These are phyloP conservation scores for Sporothrix brunneoviolacea DNA, from an alignment of 2,329 filamentous ascomycete genomes.

Conservation along the genomic window DNA sequence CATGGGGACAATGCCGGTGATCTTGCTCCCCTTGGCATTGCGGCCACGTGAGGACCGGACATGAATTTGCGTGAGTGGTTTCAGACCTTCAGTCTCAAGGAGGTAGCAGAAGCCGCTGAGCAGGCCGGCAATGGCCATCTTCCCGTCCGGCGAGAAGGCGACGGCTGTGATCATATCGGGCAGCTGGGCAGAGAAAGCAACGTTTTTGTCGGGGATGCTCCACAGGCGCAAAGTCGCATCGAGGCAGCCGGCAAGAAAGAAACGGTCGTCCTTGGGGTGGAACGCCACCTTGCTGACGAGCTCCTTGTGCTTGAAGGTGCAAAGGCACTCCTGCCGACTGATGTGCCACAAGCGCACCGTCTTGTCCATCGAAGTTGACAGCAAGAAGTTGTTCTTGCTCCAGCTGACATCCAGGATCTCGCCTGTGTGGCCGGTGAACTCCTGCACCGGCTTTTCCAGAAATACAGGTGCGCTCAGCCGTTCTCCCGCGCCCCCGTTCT, in stretches of 20 bases:
- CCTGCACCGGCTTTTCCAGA: slow-evolving; percentile 64
- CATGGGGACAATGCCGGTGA: slow-evolving; percentile 73
- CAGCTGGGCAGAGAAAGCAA: slow-evolving; percentile 71
- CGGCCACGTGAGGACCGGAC: slow-evolving; percentile 89
- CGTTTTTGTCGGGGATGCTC: slow-evolving; percentile 95
- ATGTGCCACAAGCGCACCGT: slow-evolving; percentile 93
- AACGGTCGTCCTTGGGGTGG: slow-evolving; percentile 89
- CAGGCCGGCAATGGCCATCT: slow-evolving; percentile 80
- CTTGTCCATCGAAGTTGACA: slow-evolving; percentile 97
- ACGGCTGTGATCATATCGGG: slow-evolving; percentile 91
- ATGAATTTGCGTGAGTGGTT: slow-evolving; percentile 76
- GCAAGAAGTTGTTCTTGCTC: slow-evolving; percentile 97
- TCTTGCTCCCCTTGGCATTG: slow-evolving; percentile 94
- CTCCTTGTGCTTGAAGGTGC: slow-evolving; percentile 89
- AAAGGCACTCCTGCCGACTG: slow-evolving; percentile 76
- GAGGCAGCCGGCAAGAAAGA: slow-evolving; percentile 89
- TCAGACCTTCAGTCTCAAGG: slow-evolving; percentile 87
- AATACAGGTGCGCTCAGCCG: slow-evolving; percentile 88
- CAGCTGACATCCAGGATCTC: slow-evolving; percentile 89
- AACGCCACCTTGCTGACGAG: slow-evolving; percentile 94
- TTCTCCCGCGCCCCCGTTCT: slow-evolving; percentile 42
- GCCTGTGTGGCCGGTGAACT: slow-evolving; percentile 76
- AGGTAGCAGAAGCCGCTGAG: slow-evolving; percentile 81
- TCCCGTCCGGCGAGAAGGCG: slow-evolving; percentile 87
- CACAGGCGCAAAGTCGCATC: slow-evolving; percentile 84